phyloP scores from a whole-genome alignment of 768 basidiomycete genomes.

The Hericium rajendrae region DNA sequence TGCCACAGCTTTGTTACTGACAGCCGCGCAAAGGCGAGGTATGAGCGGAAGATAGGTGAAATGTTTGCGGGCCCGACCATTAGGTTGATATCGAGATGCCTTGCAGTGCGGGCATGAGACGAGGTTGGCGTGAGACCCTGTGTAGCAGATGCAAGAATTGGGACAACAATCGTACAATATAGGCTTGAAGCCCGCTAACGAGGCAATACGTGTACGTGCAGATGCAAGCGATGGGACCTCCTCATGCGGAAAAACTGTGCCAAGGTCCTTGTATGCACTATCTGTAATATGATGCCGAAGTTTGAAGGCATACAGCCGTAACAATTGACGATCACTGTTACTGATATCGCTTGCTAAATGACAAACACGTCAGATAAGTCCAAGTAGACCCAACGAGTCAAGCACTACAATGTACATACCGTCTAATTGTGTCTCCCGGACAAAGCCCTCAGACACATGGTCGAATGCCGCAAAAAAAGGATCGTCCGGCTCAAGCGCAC shows the following conservation, averaged over 20 bases:
- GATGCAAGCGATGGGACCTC: conserved; percentile 13
- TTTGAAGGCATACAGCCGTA: conserved; percentile 24
- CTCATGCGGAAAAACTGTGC: conserved; percentile 16
- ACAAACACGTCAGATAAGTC: no score
- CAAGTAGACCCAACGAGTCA: no score
- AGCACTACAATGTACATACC: no score
- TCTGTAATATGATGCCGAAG: conserved; percentile 19
- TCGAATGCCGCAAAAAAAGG: no score
- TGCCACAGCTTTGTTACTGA: no score
- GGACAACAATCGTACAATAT: conserved; percentile 32
- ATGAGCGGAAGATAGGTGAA: no score
- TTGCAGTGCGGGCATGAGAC: conserved; percentile 28
- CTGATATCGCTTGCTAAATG: no score
- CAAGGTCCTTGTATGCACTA: conserved; percentile 19
- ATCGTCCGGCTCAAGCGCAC: no score
- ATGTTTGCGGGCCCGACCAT: no score
- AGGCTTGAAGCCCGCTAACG: conserved; percentile 25
- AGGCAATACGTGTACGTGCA: conserved; percentile 16
- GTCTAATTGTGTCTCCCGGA: no score
- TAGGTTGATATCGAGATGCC: conserved; percentile 17
- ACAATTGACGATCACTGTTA: conserved; percentile 1
- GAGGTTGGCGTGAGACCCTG: conserved; percentile 21
- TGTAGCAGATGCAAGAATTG: conserved; percentile 30
- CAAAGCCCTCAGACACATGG: no score
- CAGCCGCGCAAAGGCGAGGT: no score